These are phyloP conservation scores for Paramyrothecium roridum DNA, from an alignment of 2,329 filamentous ascomycete genomes.

Conservation along the genomic window DNA sequence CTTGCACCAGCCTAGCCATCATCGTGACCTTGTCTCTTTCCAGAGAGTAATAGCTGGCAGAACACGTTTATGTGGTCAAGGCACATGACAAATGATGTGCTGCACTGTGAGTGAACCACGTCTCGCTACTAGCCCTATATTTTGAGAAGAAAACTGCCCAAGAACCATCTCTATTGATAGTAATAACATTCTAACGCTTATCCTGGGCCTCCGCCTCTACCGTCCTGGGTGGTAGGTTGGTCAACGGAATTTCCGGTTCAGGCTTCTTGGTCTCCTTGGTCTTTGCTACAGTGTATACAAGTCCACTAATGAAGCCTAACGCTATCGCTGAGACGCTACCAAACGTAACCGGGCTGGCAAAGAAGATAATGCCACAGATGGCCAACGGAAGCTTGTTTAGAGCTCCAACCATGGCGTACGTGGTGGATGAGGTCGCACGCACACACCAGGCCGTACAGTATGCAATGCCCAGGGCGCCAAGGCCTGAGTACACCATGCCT, in stretches of 20 bases:
- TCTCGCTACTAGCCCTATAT: too few relatives aligned
- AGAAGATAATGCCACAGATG: slow-evolving; percentile 88
- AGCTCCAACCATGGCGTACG: slow-evolving; percentile 97
- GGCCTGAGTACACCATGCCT: slow-evolving; percentile 91
- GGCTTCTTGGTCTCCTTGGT: slow-evolving; percentile 70
- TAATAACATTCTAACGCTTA: too few relatives aligned
- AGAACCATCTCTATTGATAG: too few relatives aligned
- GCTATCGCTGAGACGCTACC: slow-evolving; percentile 89
- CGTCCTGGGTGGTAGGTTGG: slow-evolving; percentile 21
- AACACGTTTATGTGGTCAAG: too few relatives aligned
- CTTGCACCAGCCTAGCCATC: too few relatives aligned
- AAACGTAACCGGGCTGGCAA: slow-evolving; percentile 88
- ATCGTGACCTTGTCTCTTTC: too few relatives aligned
- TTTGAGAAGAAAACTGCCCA: too few relatives aligned
- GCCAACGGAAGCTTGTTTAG: slow-evolving; percentile 98
- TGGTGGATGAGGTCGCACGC: slow-evolving; percentile 93
- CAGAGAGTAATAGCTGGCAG: too few relatives aligned
- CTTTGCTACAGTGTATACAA: slow-evolving; percentile 70
- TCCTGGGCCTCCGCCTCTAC: too few relatives aligned
- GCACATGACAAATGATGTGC: too few relatives aligned
- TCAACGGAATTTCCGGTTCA: slow-evolving; percentile 66
- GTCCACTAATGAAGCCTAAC: slow-evolving; percentile 86
- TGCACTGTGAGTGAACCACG: too few relatives aligned
- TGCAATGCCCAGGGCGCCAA: slow-evolving; percentile 96
- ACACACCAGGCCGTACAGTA: slow-evolving; percentile 99